Conservation (phyloP, 2,329 filamentous ascomycete genomes). For the Fusarium sp. region DNA sequence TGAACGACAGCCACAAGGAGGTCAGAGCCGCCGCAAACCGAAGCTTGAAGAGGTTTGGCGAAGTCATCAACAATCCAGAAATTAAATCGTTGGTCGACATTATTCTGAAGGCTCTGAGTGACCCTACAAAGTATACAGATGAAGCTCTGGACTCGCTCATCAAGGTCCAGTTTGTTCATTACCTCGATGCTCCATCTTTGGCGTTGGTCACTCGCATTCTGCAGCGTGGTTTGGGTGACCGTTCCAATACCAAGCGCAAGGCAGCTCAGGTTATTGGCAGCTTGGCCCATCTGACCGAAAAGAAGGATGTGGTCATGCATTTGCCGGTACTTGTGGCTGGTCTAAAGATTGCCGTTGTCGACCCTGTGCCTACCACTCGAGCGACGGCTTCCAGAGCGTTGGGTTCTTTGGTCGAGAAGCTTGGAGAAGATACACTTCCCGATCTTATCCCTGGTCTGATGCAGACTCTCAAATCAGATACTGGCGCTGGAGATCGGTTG, state of each 20-base stretch:
- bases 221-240: constrained; percentile 88
- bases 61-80: constrained; percentile 98
- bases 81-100: constrained; percentile 93
- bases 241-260: constrained; percentile 96
- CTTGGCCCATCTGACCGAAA: constrained; percentile 94
- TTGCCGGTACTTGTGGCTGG: constrained; percentile 92
- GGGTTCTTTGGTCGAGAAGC: constrained; percentile 96
- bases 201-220: constrained; percentile 95
- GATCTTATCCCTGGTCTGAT: constrained; percentile 98
- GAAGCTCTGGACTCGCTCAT: constrained; percentile 93
- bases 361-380: constrained; percentile 95
- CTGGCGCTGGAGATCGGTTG: constrained; percentile 93
- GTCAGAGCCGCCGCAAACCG: constrained; percentile 92
- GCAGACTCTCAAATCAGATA: constrained; percentile 97
- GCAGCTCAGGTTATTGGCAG: constrained; percentile 98
- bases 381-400: constrained; percentile 96
- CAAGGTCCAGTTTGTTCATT: constrained; percentile 98
- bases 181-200: constrained; percentile 95
- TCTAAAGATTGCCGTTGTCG: constrained; percentile 87
- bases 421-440: constrained; percentile 95
- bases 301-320: constrained; percentile 92
- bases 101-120: constrained; percentile 94
- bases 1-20: constrained; percentile 99
- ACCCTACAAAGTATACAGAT: constrained; percentile 97
- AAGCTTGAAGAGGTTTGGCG: constrained; percentile 96